Evolutionary conservation across 2,329 filamentous ascomycete species (phyloP), one percentile per base, ranked within the genome.

Genomic region (Penicillium concentricum): DNA sequence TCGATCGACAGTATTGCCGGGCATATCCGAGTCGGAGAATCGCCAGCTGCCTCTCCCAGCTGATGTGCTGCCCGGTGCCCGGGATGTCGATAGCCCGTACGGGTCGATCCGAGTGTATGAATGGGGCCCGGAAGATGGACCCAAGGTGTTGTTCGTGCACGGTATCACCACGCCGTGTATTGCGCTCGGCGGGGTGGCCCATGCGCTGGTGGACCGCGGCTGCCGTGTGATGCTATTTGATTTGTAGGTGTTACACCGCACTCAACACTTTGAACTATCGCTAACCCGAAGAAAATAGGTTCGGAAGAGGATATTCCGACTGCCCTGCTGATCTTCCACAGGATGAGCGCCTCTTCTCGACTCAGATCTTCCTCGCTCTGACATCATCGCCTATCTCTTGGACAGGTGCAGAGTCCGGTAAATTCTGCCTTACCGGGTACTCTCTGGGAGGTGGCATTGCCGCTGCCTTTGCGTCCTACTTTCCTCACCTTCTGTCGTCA

Each of bases 91-190:
- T 4, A 74, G 68, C 8, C 76, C 76, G 2, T 92, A 90, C 68
- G 90, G 91, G 16, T 84, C 77, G 5, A 83, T 90, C 59, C 79
- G 87, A 44, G 86, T 90, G 3, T 93, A 91, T 69, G 91, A 95
- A 78, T 94, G 87, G 82, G 91, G 91, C 0, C 88, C 89, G 0
- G 81, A 85, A 57, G 76, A 82, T 35, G 90, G 90, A 1, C 81
- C 85, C 28, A 91, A 87, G 67, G 85, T 93, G 1, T 76, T 95
- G 15, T 76, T 95, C 26, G 75, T 95, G 16, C 91, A 93, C 72
- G 91, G 91, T 5, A 92, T 94, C 66, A 89, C 86, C 48, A 94
- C 90, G 6, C 91, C 91, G 0, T 87, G 86, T 59, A 78, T 92
- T 46, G 82, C 89, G 0, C 75, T 93, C 18, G 86, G 85, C 2